Evolutionary conservation across 768 basidiomycete genomes (phyloP), one percentile per base, ranked within the genome.

Genomic region (Termitomyces sp.): DNA sequence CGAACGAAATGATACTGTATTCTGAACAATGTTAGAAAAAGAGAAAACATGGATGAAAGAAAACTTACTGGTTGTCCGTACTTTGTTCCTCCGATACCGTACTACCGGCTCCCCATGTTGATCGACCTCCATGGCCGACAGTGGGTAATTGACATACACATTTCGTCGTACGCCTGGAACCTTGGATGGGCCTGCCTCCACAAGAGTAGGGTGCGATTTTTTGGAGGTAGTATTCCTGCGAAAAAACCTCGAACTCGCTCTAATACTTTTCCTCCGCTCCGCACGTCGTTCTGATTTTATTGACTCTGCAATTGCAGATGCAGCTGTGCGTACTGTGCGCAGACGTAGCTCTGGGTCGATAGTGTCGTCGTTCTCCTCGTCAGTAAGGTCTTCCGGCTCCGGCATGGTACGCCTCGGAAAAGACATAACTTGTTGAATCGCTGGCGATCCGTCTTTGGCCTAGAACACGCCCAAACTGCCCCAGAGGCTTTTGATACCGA

Each of bases 81-180:
- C 93, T 82, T 97, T 98, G 71, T 97, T 98, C 66, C 95, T 78
- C 32, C 84, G 82, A 72, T 95, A 98, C n/a, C 84, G 82, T 39
- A 75, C 84, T 53, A 82, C 73, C 0, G 92, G 94, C 57, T 95
- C 89, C n/a, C 91, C 92, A 48, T 83, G 68, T 3, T 76, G 71
- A 66, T 88, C 86, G 40, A 88, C 71, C 71, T 94, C 88, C 62
- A 79, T 73, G 22, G 82, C 74, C 6, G 87, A 78, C 33, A 91
- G 75, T 1, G 86, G 82, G 40, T 81, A 68, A 66, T 96, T 96
- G 60, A 97, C 84, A 70, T 93, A 92, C 57, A 98, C 72, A 63
- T 88, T 91, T 65, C 94, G 78, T 49, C 91, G 76, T 48, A 67
- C 64, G 3, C 88, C 88, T 3, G 76, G 67, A 34, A 82, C 71